Conservation (phyloP, 2,329 filamentous ascomycete genomes). For the Metarhizium rileyi region DNA sequence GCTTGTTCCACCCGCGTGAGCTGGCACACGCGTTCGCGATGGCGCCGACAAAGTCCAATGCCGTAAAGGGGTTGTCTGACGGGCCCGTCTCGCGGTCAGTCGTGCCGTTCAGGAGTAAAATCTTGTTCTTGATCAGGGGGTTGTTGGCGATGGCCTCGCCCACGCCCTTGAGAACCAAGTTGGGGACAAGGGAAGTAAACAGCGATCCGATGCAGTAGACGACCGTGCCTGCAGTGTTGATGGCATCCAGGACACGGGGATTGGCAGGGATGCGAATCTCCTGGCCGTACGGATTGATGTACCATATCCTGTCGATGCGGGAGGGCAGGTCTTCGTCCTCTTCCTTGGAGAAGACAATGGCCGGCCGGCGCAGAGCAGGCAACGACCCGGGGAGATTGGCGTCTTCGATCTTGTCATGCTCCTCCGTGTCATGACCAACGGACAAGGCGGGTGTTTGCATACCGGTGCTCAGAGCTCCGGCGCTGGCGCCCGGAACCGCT, state of each 20-base stretch:
- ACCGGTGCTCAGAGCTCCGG: conserved; percentile 12
- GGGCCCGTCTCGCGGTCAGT: conserved; percentile 83
- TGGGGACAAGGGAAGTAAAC: conserved; percentile 83
- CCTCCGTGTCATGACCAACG: conserved; percentile 36
- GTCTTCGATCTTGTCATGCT: conserved; percentile 63
- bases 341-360: conserved; percentile 73
- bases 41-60: conserved; percentile 71
- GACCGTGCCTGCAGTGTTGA: conserved; percentile 56
- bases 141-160: conserved; percentile 44
- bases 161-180: conserved; percentile 64
- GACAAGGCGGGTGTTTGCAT: conserved; percentile 18
- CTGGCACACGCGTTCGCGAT: conserved; percentile 66
- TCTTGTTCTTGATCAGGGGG: conserved; percentile 51
- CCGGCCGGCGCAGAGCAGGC: conserved; percentile 67
- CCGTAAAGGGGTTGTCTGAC: conserved; percentile 52
- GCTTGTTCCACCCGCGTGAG: conserved; percentile 41
- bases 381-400: conserved; percentile 75
- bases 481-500: conserved; percentile 19
- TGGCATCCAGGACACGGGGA: conserved; percentile 62
- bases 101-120: conserved; percentile 76
- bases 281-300: conserved; percentile 98
- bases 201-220: conserved; percentile 92
- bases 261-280: conserved; percentile 83
- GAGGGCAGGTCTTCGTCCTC: conserved; percentile 66
- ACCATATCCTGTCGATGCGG: conserved; percentile 78